Percentiles rank a stretch among this genome's conserved stretches.
Evolutionary conservation across 192 early-diverging fungal species (phyloP).

Genomic region (Coemansia interrupta): DNA sequence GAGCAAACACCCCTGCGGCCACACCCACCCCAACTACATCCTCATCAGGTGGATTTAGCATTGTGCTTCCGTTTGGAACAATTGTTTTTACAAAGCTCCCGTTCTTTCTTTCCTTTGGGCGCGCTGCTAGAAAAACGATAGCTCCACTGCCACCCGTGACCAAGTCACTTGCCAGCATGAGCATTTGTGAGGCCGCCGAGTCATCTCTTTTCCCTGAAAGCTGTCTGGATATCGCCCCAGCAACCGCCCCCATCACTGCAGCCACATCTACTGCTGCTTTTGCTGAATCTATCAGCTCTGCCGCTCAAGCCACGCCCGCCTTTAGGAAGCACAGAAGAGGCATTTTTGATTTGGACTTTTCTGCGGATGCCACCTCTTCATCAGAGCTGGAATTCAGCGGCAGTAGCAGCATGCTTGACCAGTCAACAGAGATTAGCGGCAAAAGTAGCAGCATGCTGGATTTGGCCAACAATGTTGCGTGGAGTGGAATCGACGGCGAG

Average conservation of each 20-base stretch:
- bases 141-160: conserved; percentile 19
- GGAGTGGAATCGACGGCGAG: conserved; percentile 21
- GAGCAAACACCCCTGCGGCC: neutral
- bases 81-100: conserved; percentile 17
- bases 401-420: neutral
- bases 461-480: conserved; percentile 10
- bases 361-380: neutral
- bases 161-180: conserved; percentile 9
- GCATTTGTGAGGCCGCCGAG: conserved; percentile 25
- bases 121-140: conserved; percentile 4
- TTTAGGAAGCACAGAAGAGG: conserved; percentile 6
- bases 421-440: neutral
- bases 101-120: conserved; percentile 14
- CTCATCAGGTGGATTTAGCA: neutral
- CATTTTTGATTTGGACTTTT: neutral
- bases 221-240: conserved; percentile 9
- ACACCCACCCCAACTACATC: neutral
- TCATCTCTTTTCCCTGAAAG: conserved; percentile 13
- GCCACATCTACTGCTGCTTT: too few species aligned
- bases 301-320: neutral
- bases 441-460: conserved; percentile 4
- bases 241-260: neutral
- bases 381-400: neutral
- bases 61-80: conserved; percentile 12
- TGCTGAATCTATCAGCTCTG: too few species aligned